A percentile compares a stretch with the other conserved stretches of the same genome.
Conservation (phyloP, 2,329 filamentous ascomycete genomes). For the Colletotrichum camelliae region DNA sequence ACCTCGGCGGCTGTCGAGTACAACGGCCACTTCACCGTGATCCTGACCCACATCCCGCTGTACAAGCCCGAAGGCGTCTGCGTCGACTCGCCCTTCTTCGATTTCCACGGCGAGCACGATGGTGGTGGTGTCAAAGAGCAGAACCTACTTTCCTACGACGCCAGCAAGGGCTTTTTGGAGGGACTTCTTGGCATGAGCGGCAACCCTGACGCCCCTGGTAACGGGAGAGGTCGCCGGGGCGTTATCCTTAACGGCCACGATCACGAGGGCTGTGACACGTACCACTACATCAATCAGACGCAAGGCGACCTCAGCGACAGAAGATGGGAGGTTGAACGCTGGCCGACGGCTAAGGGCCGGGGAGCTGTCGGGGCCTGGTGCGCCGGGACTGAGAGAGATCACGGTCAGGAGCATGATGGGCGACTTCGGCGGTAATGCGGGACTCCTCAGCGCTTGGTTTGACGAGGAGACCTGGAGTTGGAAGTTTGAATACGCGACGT, state of each 20-base stretch:
- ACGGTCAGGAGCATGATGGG: conserved; percentile 99
- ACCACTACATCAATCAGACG: conserved; percentile 78
- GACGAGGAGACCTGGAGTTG: conserved; percentile 76
- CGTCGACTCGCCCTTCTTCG: conserved; percentile 82
- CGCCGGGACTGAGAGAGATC: conserved; percentile 80
- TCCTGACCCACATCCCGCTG: conserved; percentile 91
- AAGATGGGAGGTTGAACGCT: conserved; percentile 56
- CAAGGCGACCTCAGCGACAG: conserved; percentile 45
- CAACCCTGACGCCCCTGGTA: conserved; percentile 59
- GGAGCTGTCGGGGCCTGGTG: conserved; percentile 46
- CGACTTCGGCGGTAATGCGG: conserved; percentile 89
- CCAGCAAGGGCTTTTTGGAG: conserved; percentile 78
- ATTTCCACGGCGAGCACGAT: conserved; percentile 70
- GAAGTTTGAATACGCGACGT: conserved; percentile 81
- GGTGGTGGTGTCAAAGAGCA: conserved; percentile 84
- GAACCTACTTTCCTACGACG: conserved; percentile 80
- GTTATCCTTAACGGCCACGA: conserved; percentile 93
- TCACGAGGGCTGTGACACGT: conserved; percentile 90
- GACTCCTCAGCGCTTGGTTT: conserved; percentile 89
- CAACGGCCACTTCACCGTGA: conserved; percentile 74
- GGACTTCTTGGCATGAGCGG: conserved; percentile 82
- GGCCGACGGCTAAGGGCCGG: conserved; percentile 47
- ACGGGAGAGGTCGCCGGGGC: conserved; percentile 73
- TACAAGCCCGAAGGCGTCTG: conserved; percentile 85
- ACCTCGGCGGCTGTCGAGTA: conserved; percentile 66